Conservation (phyloP, 345 rosid species). For the Eucalyptus microcorys region DNA sequence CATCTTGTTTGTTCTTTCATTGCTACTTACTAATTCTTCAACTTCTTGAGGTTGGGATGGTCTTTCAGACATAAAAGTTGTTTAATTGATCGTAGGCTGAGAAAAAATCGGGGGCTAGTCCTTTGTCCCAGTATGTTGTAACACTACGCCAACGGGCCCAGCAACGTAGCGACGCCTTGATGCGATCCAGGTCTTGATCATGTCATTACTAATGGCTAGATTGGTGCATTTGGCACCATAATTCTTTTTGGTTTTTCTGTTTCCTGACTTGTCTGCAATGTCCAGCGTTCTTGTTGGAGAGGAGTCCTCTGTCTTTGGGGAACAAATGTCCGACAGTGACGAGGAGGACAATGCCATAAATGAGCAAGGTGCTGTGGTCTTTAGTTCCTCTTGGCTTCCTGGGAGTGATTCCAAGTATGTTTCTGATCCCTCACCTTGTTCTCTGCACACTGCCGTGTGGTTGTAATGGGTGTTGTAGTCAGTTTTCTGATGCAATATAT, state of each 20-base stretch:
- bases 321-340: conserved; percentile 28
- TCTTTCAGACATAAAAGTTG: neutral
- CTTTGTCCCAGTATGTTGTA: conserved; percentile 46
- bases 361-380: conserved; percentile 46
- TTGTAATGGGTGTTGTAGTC: neutral
- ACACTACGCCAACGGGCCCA: conserved; percentile 50
- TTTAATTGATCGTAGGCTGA: conserved; percentile 30
- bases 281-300: conserved; percentile 85
- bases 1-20: neutral
- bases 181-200: conserved; percentile 61
- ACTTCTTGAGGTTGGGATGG: neutral
- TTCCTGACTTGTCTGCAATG: neutral
- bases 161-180: conserved; percentile 57
- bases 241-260: neutral
- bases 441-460: neutral
- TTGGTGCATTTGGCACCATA: neutral
- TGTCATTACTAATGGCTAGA: neutral
- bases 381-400: conserved; percentile 86
- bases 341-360: conserved; percentile 37
- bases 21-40: neutral
- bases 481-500: neutral
- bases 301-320: conserved; percentile 44
- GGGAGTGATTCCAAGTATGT: conserved; percentile 49
- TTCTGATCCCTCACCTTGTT: neutral
- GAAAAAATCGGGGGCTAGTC: conserved; percentile 53